Evolutionary conservation across 768 basidiomycete genomes (phyloP).

Genomic region (Agrocybe praecox): DNA sequence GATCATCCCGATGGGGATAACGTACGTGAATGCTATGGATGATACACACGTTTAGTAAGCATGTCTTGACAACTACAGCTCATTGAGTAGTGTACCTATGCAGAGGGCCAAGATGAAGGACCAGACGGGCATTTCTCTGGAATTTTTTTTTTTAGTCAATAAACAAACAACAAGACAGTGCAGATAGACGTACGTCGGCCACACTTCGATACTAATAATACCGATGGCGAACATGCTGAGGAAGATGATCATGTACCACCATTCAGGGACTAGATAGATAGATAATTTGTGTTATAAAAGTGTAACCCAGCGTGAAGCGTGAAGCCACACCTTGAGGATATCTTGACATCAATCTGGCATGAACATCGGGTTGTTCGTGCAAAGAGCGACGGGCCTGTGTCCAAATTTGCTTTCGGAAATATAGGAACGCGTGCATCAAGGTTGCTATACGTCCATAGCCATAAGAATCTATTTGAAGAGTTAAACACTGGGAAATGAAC

Average conservation of each 20-base stretch:
- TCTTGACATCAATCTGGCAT: slow-evolving; percentile 74
- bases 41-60: background rate
- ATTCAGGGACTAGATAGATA: slow-evolving; percentile 71
- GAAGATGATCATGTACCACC: slow-evolving; percentile 79
- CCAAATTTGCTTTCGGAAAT: slow-evolving; percentile 78
- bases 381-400: slow-evolving; percentile 65
- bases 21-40: slow-evolving; percentile 51
- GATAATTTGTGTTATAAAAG: background rate
- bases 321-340: slow-evolving; percentile 50
- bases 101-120: slow-evolving; percentile 63
- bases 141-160: slow-evolving; percentile 42
- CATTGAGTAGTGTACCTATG: slow-evolving; percentile 45
- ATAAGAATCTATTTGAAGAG: background rate
- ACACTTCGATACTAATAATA: slow-evolving; percentile 65
- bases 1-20: slow-evolving; percentile 66
- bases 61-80: slow-evolving; percentile 13
- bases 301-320: background rate
- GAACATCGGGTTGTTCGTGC: slow-evolving; percentile 79
- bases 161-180: slow-evolving; percentile 36
- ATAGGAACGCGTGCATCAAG: slow-evolving; percentile 66
- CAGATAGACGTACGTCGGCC: slow-evolving; percentile 42
- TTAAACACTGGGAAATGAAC: background rate
- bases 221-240: slow-evolving; percentile 65
- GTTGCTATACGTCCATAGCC: slow-evolving; percentile 40
- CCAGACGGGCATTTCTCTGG: slow-evolving; percentile 37